Conservation (phyloP, 192 early-diverging fungal genomes). For the Backusella circina region DNA sequence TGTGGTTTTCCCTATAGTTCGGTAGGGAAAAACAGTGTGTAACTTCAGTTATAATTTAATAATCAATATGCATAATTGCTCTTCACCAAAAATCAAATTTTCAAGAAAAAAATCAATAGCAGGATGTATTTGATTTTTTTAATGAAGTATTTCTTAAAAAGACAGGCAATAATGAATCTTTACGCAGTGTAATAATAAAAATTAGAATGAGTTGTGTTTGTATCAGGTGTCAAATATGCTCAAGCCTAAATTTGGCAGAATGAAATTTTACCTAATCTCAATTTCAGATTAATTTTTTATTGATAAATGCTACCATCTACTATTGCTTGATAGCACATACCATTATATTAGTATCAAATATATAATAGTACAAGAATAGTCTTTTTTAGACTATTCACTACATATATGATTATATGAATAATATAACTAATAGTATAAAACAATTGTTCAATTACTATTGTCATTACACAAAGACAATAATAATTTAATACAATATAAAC, state of each 20-base stretch:
- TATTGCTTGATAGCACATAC: not conserved
- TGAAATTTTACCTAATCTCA: not conserved
- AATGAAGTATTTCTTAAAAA: slow-evolving; percentile 5
- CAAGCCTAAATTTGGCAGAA: not conserved
- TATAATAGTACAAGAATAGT: not conserved
- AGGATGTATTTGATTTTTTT: not conserved
- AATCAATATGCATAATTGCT: slow-evolving; percentile 3
- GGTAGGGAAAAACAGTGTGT: not conserved
- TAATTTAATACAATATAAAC: slow-evolving; percentile 5
- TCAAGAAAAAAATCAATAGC: not conserved
- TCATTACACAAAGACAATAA: not conserved
- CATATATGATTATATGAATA: not conserved
- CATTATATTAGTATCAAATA: not conserved
- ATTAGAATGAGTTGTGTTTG: not conserved
- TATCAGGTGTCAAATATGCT: not conserved
- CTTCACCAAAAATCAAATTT: not conserved
- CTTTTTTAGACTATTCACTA: not conserved
- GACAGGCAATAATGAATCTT: not conserved
- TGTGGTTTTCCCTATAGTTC: not conserved
- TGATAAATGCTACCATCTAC: not conserved
- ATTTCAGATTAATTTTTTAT: not conserved
- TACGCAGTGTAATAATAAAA: not conserved
- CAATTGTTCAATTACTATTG: not conserved
- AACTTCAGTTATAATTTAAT: not conserved
- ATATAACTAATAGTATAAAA: not conserved